These are phyloP conservation scores for Hericium alpestre DNA, from an alignment of 768 basidiomycete species.

Conservation along the genomic window DNA sequence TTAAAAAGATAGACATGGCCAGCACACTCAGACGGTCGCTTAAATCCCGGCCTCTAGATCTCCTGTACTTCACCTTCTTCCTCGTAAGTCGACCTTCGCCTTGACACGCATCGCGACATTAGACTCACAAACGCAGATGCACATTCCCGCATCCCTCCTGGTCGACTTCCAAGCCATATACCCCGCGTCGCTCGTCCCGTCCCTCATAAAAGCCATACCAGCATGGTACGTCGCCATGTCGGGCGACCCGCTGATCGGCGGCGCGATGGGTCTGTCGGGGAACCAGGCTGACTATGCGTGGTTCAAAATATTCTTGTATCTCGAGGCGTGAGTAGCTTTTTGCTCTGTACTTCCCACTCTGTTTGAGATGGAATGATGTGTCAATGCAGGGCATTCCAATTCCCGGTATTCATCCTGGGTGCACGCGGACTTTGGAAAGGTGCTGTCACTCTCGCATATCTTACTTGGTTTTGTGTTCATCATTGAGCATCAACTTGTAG, in stretches of 20 bases:
- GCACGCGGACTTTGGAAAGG: slow-evolving; percentile 49
- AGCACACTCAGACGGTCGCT: slow-evolving; percentile 26
- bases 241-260: slow-evolving; percentile 57
- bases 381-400: slow-evolving; percentile 46
- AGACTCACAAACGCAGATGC: slow-evolving; percentile 29
- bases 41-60: slow-evolving; percentile 47
- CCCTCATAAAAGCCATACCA: slow-evolving; percentile 32
- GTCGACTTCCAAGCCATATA: slow-evolving; percentile 66
- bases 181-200: slow-evolving; percentile 40
- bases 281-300: slow-evolving; percentile 31
- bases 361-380: neutral
- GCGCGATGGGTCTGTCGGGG: slow-evolving; percentile 34
- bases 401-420: slow-evolving; percentile 71
- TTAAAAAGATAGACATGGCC: neutral
- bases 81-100: slow-evolving; percentile 29
- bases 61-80: slow-evolving; percentile 66
- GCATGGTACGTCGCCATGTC: slow-evolving; percentile 45
- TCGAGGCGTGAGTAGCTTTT: slow-evolving; percentile 43
- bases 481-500: slow-evolving; percentile 20
- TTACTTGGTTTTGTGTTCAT: neutral
- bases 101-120: neutral
- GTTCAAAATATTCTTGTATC: slow-evolving; percentile 54
- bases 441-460: slow-evolving; percentile 8
- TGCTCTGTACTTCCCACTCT: neutral
- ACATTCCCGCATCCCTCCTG: slow-evolving; percentile 57